Evolutionary conservation across 257 asterid species (phyloP).

Genomic region (Striga asiatica): DNA sequence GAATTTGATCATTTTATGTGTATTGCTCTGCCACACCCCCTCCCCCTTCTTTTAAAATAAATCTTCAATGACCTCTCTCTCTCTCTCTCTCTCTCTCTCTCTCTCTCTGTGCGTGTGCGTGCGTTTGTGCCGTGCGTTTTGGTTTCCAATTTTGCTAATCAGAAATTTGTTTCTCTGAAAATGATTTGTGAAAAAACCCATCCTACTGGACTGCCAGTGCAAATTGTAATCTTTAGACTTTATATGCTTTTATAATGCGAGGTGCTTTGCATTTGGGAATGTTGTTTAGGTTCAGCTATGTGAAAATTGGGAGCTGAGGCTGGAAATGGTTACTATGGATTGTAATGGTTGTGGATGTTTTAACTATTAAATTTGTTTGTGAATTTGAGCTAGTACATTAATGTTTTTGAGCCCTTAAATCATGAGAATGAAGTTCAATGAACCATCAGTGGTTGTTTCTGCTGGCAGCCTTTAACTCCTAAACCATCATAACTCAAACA

Average conservation of each 20-base stretch:
- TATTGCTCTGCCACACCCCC: neutral
- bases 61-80: neutral
- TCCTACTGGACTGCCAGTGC: neutral
- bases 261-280: neutral
- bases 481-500: too few species aligned
- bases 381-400: neutral
- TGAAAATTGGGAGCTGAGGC: neutral
- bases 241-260: neutral
- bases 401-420: neutral
- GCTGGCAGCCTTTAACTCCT: too few species aligned
- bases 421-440: neutral
- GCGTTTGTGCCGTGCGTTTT: too few species aligned
- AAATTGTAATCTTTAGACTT: neutral
- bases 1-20: slow-evolving; percentile 3
- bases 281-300: neutral
- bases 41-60: neutral
- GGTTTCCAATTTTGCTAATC: neutral
- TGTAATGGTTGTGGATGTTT: neutral
- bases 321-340: neutral
- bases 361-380: neutral
- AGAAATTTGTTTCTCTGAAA: too few species aligned
- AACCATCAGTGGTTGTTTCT: neutral
- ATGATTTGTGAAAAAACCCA: neutral
- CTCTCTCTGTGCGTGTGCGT: too few species aligned
- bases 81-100: too few species aligned